A percentile compares a stretch with the other conserved stretches of the same genome.
These are phyloP conservation scores for Leishmania aethiopica DNA, from an alignment of 208 protist species.

Conservation along the genomic window DNA sequence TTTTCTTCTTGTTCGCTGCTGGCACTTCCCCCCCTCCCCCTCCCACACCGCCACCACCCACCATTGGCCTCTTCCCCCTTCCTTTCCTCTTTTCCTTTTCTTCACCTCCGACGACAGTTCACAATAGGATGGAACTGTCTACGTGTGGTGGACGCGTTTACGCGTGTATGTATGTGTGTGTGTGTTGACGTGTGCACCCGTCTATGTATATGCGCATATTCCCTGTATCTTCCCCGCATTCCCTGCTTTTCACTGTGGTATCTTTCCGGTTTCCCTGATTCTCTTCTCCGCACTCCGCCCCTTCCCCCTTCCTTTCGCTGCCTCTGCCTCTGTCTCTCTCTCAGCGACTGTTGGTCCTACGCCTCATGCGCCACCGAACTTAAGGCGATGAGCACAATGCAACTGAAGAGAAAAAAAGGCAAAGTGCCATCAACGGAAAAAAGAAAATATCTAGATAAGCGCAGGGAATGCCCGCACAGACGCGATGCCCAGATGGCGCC, in stretches of 20 bases:
- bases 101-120: background rate
- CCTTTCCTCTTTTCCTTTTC: background rate
- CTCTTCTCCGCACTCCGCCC: background rate
- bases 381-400: background rate
- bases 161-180: background rate
- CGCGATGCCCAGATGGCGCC: background rate
- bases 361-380: background rate
- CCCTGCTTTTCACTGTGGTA: background rate
- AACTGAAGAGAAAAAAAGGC: background rate
- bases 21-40: background rate
- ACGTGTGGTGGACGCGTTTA: background rate
- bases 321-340: background rate
- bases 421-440: background rate
- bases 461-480: background rate
- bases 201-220: background rate
- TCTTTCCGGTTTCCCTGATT: background rate
- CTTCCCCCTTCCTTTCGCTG: background rate
- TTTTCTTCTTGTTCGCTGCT: background rate
- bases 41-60: background rate
- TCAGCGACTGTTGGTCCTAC: background rate
- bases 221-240: background rate
- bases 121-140: slow-evolving; percentile 1
- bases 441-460: too few relatives aligned
- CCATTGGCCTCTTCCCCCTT: background rate
- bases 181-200: background rate